Evolutionary conservation across 2,329 filamentous ascomycete genomes (phyloP), one percentile per base, ranked within the genome.

Genomic region (Colletotrichum eleusines): DNA sequence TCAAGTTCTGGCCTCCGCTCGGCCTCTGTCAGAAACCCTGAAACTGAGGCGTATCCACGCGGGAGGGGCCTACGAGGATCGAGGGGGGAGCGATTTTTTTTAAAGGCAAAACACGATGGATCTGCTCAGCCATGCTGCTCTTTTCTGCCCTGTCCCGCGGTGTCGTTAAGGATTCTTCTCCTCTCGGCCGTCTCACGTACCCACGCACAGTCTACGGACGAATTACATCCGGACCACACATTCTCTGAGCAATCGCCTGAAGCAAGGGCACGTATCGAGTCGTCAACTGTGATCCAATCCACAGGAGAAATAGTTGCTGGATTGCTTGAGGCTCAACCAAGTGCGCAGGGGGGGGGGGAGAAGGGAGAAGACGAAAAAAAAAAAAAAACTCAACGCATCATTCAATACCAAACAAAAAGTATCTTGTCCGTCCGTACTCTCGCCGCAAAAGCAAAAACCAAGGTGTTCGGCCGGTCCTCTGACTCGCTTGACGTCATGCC

Each of bases 401-500:
- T 61, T 20, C 9, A 38, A 35, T 18, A 35, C n/a, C 53, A 5
- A 7, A 20, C 6, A n/a, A 26, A 18, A 35, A 35, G 3, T 14
- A 28, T n/a, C 40, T 20, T 20, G 20, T 61, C 48, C n/a, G n/a
- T 20, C 40, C 40, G 40, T 42, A 28, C 51, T 61, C 42, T 42
- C 20, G 63, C 42, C 38, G 42, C 55, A 51, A 50, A 40, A 2
- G 28, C 2, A 23, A 40, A 55, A 54, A 44, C 2, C 35, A 66
- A 6, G 57, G 38, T 40, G 40, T 40, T 20, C 42, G 12, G 14
- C 26, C 8, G 16, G 12, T n/a, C 33, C 16, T 71, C 58, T 58
- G 51, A 53, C 63, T 68, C 53, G 58, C 44, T 44, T 71, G 64
- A 71, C 68, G 64, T 68, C 64, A 68, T 68, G 64, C n/a, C 35